Percentiles rank a stretch among this genome's conserved stretches.
Evolutionary conservation across 805 yeast genomes (phyloP).

Genomic region (Saccharomycopsis sp.): DNA sequence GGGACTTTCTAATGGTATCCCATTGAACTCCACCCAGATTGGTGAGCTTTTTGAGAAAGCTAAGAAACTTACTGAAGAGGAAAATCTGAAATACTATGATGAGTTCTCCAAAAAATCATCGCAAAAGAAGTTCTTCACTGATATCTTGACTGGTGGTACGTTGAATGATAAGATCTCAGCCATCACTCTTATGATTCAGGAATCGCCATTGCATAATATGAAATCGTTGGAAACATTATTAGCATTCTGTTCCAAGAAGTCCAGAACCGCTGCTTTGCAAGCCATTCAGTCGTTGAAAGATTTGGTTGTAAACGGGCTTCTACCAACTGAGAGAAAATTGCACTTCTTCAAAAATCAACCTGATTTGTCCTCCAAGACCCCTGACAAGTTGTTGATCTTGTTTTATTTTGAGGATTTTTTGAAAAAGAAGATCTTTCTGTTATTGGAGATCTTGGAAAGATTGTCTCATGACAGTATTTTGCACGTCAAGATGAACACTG

Average conservation of each 20-base stretch:
- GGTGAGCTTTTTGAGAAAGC: conserved; percentile 60
- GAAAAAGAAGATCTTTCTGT: conserved; percentile 64
- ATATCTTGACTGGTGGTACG: conserved; percentile 87
- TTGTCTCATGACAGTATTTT: conserved; percentile 86
- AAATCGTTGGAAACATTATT: conserved; percentile 75
- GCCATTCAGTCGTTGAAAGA: conserved; percentile 86
- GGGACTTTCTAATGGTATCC: no score
- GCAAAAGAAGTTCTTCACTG: conserved; percentile 80
- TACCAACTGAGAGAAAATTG: conserved; percentile 76
- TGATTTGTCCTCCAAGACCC: conserved; percentile 34
- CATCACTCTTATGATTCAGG: conserved; percentile 83
- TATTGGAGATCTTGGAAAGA: conserved; percentile 67
- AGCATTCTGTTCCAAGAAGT: conserved; percentile 78
- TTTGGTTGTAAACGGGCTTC: conserved; percentile 70
- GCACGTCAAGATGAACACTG: conserved; percentile 72
- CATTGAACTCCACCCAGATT: conserved; percentile 37
- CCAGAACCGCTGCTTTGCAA: conserved; percentile 87
- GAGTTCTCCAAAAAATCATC: conserved; percentile 70
- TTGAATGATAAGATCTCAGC: conserved; percentile 93
- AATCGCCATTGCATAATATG: conserved; percentile 84
- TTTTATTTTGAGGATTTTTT: conserved; percentile 86
- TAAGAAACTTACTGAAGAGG: conserved; percentile 52
- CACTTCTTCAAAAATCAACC: conserved; percentile 72
- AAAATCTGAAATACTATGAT: conserved; percentile 60
- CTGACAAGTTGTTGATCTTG: conserved; percentile 53